These are phyloP conservation scores for Trichoderma asperellum DNA, from an alignment of 2,329 filamentous ascomycete genomes.

Conservation along the genomic window DNA sequence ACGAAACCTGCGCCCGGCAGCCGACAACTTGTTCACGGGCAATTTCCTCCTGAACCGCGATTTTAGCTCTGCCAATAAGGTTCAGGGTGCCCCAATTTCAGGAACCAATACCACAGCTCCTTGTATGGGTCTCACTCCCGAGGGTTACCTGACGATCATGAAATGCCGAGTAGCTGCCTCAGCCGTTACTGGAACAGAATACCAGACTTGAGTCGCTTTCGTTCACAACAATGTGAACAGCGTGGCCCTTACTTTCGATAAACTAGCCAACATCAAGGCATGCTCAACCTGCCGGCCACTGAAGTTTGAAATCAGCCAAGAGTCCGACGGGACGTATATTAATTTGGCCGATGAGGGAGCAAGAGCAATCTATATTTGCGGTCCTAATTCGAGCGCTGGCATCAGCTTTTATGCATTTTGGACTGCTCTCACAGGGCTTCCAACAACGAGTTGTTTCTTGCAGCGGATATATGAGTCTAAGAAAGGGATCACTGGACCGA, in stretches of 20 bases:
- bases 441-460: not conserved
- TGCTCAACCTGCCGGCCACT: conserved; percentile 9
- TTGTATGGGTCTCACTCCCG: conserved; percentile 11
- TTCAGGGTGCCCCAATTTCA: conserved; percentile 1
- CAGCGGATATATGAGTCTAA: conserved; percentile 15
- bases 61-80: conserved; percentile 2
- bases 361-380: conserved; percentile 4
- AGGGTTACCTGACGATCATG: conserved; percentile 7
- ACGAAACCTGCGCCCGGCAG: not conserved
- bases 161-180: conserved; percentile 6
- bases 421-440: not conserved
- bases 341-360: not conserved
- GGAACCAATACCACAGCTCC: conserved; percentile 10
- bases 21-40: conserved; percentile 6
- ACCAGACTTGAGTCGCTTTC: conserved; percentile 5
- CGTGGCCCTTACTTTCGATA: not conserved
- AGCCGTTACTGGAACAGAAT: not conserved
- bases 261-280: not conserved
- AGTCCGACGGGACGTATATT: not conserved
- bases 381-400: not conserved
- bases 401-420: conserved; percentile 1
- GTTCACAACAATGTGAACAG: not conserved
- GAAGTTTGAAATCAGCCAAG: not conserved
- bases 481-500: not conserved
- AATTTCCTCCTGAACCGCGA: conserved; percentile 1